phyloP scores from a whole-genome alignment of 768 basidiomycete genomes.

The Kwoniella mangroviensis region DNA sequence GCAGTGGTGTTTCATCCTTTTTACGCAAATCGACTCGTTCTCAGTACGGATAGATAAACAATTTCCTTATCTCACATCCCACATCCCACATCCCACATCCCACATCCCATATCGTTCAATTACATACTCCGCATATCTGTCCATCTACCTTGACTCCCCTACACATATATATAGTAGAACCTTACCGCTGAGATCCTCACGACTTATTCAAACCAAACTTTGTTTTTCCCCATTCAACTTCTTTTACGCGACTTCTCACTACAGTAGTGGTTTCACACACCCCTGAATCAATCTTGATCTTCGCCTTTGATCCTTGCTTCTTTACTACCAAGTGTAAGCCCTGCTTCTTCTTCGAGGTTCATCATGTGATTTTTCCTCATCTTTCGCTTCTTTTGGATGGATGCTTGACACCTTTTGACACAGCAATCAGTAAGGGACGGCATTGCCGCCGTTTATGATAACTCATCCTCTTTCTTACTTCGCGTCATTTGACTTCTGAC shows the following conservation, averaged over 20 bases:
- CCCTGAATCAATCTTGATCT: neutral
- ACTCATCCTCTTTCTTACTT: neutral
- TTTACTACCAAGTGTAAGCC: neutral
- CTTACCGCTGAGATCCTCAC: neutral
- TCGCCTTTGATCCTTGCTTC: neutral
- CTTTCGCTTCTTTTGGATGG: neutral
- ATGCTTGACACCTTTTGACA: neutral
- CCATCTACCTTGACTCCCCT: neutral
- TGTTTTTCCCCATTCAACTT: neutral
- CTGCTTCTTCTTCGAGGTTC: neutral
- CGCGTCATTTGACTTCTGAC: constrained; percentile 9
- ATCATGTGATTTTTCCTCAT: neutral
- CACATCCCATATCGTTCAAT: neutral
- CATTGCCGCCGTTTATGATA: constrained; percentile 10
- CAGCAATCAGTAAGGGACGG: neutral
- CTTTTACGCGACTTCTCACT: neutral
- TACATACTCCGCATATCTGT: neutral
- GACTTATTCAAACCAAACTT: neutral
- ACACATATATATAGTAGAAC: neutral
- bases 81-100: neutral
- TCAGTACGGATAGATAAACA: neutral
- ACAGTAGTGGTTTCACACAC: neutral
- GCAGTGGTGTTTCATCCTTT: constrained; percentile 14
- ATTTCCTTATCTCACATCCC: neutral
- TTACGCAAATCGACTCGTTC: neutral